Evolutionary conservation across 169 alveolate species (phyloP), one percentile per base, ranked within the genome.

Genomic region (Babesia gibsoni): DNA sequence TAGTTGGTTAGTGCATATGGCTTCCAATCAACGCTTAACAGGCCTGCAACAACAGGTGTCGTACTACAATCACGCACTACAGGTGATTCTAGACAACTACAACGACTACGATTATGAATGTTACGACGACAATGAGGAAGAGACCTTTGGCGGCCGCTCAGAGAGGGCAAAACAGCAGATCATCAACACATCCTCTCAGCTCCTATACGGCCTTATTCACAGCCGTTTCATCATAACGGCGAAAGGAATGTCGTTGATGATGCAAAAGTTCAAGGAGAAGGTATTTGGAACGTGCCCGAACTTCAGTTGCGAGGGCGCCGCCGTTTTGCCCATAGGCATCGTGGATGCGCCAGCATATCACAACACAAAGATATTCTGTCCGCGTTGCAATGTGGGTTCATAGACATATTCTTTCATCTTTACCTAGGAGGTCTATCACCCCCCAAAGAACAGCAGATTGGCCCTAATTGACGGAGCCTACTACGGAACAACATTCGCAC

Each of bases 401-500:
- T 52, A 1, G 4, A 7, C 66, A 9, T 25, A 10, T 32, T 10
- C 42, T 39, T 9, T 10, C 7, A 48, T 63, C 54, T 5, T 32
- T 56, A 9, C 22, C 12, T 30, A 70, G 82, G 95, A 90, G 65
- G 77, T 89, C 20, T 91, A 82, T 50, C 87, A 90, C 45, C 93
- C 94, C 3, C 90, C 91, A 46, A 91, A 91, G 67, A 73, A 81
- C 41, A 61, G 87, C 49, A 73, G 91, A 49, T 72, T 89, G 57
- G 65, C 90, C 20, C 67, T 84, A 37, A 74, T 94, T 39, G 98
- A 95, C 78, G 98, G 98, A 22, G 95, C 97, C 16, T 95, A 72
- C 77, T 95, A 89, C 63, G 98, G 98, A 7, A 93, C 97, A 3
- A 87, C 95, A 32, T 90, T 94, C 61, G 95, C 98, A 4, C 96